Base-by-base conservation (phyloP, 495 filamentous ascomycete genomes). In the Hyaloscypha variabilis region DNA sequence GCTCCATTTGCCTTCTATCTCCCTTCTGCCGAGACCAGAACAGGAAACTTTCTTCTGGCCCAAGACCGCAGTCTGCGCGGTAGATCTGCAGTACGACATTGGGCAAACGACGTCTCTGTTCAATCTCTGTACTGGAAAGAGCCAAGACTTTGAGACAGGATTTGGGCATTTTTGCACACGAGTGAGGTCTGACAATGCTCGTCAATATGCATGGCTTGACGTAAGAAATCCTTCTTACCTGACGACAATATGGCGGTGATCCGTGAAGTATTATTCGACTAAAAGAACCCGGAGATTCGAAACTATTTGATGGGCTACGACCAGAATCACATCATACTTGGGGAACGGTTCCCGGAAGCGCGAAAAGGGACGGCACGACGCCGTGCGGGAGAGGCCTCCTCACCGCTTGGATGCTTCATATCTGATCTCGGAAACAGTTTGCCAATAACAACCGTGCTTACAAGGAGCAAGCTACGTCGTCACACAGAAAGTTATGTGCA, bases 1-100 rank as follows among this genome's bases (percentile, higher is more conserved):
- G 39, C 39, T 46, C 39, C 39, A 10, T 4, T 1, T 17, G 6
- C 17, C 39, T 46, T 46, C 11, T 14, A 17, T 19, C 1, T 54
- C 49, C 23, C 25, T 54, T 54, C 51, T 54, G 51, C 51, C 21
- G 51, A 8, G 10, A 23, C 21, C 25, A 54, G 13, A 10, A 28
- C 3, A 24, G 26, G 25, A 23, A 54, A 25, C 13, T 23, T 54
- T 46, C 39, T 17, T 46, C 19, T 46, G 4, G 39, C 11, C 54
- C 57, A 39, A 59, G 21, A 59, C 36, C 36, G 23, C 36, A 21
- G 26, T 57, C 31, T 57, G 26, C 14, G 54, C 54, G 19, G 54
- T 31, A 25, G 23, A 26, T 59, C 54, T 65, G 63, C 63, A 51
- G 63, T 65, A 53, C 63, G 42, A 65, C 63, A 36, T 65, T 65